Evolutionary conservation across 257 asterid species (phyloP).

Genomic region (Cruciata laevipes): DNA sequence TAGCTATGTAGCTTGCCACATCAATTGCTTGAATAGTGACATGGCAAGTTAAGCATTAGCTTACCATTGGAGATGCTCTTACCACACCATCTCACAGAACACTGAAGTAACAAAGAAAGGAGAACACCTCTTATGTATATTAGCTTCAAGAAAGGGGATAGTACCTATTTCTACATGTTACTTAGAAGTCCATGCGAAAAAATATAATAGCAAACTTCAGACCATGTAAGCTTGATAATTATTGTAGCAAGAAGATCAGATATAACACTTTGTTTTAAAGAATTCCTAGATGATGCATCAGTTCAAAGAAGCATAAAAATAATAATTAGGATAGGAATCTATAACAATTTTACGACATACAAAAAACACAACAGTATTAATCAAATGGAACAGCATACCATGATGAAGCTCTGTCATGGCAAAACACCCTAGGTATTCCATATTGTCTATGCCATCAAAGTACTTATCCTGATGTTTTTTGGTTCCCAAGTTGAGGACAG

Average conservation of each 20-base stretch:
- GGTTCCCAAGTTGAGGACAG: constrained; percentile 91
- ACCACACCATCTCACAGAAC: background rate
- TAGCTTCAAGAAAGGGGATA: background rate
- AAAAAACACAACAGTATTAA: background rate
- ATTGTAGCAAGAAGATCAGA: no score
- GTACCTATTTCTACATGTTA: background rate
- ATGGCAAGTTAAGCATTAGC: no score
- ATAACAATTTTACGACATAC: background rate
- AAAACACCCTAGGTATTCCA: constrained; percentile 89
- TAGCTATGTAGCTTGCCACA: no score
- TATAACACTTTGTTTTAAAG: no score
- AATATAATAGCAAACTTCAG: no score
- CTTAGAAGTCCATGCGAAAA: background rate
- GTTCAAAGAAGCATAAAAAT: background rate
- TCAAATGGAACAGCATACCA: constrained; percentile 46
- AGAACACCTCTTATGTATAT: background rate
- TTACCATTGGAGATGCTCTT: no score
- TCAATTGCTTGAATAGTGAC: no score
- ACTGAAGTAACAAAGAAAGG: background rate
- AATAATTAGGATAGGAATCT: background rate
- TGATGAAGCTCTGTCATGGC: constrained; percentile 99
- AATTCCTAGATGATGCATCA: no score
- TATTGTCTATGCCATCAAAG: constrained; percentile 74
- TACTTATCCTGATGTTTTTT: constrained; percentile 82
- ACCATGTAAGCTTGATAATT: no score